Conservation (phyloP, 805 yeast species). For the Candida tammaniensis region DNA sequence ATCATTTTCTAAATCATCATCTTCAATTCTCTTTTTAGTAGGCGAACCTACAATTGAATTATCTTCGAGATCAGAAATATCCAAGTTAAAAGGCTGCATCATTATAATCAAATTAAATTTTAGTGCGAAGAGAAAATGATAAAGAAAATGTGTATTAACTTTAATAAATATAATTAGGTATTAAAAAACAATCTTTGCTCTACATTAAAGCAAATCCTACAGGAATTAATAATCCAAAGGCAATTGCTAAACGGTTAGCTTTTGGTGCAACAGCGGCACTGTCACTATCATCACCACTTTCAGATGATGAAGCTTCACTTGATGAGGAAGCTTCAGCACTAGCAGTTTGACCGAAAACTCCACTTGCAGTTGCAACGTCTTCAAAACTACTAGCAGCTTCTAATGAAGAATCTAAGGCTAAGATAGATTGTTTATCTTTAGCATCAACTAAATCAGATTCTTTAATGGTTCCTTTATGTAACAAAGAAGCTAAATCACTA, state of each 20-base stretch:
- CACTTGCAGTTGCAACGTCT: constrained; percentile 1
- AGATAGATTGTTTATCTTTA: constrained; percentile 7
- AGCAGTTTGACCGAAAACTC: constrained; percentile 6
- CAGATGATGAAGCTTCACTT: constrained; percentile 1
- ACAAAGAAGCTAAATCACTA: constrained; percentile 19
- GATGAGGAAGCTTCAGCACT: constrained; percentile 1
- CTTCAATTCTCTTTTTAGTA: constrained; percentile 3
- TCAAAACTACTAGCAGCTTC: constrained; percentile 4
- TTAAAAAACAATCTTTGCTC: too few species aligned
- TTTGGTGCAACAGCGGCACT: constrained; percentile 2
- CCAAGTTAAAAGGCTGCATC: constrained; percentile 4
- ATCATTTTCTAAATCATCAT: constrained; percentile 13
- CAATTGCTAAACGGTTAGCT: background rate
- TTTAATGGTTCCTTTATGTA: constrained; percentile 15
- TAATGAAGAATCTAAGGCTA: constrained; percentile 8
- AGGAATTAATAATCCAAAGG: constrained; percentile 1
- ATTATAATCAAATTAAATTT: background rate
- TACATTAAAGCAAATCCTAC: constrained; percentile 3
- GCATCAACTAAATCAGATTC: constrained; percentile 14
- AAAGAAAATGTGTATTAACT: too few species aligned
- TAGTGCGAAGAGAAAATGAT: too few species aligned
- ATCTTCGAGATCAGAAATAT: constrained; percentile 3
- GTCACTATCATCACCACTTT: background rate
- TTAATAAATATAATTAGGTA: too few species aligned
- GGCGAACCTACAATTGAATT: constrained; percentile 3